Evolutionary conservation across 768 basidiomycete species (phyloP), one percentile per base, ranked within the genome.

Genomic region (Suillus occidentalis): DNA sequence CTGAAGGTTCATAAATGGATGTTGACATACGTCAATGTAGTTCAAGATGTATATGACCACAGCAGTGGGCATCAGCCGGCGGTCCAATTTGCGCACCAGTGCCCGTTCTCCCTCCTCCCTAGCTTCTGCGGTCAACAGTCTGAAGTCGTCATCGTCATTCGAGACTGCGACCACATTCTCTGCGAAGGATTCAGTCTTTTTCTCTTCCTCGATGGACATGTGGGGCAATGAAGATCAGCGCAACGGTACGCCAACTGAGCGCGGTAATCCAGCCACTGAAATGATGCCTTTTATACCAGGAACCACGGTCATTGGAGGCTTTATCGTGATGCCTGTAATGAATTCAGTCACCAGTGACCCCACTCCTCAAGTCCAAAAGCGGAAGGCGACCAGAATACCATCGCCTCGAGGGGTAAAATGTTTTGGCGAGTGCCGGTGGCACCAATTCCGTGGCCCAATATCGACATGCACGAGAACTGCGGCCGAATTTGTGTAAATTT

Each of bases 1-100:
- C 18, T 43, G 16, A 18, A 16, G 22, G 22, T 8, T 25, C 47
- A 45, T 18, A 42, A 25, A 22, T 18, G 36, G 20, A 3, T 20
- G 12, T 9, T 37, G 13, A 66, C 71, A 45, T 50, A 69, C 72
- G 57, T 71, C 71, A 13, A 77, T 73, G 62, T 71, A 72, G 47
- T 73, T 76, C 68, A 74, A 67, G 37, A 69, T 20, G 36, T 65
- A 69, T 36, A 77, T 73, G 31, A 73, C 1, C 4, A 68, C 68
- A 42, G 73, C 63, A 16, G 70, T 73, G 12, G 76, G 72, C 64
- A 77, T 68, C 39, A 77, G 58, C 13, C 76, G 66, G 47, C 62
- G 34, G 58, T 77, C 76, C 10, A 77, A 69, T 64, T 69, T 76
- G 10, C 72, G 65, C 16, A 72, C 63, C 20, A 77, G 64, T 39